A percentile compares a stretch with the other conserved stretches of the same genome.
These are phyloP conservation scores for Panellus pusillus DNA, from an alignment of 768 basidiomycete species.

Conservation along the genomic window DNA sequence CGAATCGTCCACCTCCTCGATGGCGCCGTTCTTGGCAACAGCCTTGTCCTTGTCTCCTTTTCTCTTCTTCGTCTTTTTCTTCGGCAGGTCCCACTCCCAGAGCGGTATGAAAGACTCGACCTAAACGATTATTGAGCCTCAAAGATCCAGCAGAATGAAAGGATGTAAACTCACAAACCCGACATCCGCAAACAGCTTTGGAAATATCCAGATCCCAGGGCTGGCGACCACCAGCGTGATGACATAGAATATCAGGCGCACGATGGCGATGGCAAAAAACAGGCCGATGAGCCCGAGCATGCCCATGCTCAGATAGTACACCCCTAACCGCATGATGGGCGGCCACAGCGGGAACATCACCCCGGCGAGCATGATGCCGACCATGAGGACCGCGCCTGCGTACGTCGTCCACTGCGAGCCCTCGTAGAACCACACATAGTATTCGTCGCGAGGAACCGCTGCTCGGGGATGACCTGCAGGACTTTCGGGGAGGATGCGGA, in stretches of 20 bases:
- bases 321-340: conserved; percentile 85
- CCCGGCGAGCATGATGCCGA: conserved; percentile 88
- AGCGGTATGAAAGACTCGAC: conserved; percentile 95
- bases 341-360: conserved; percentile 99
- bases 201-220: conserved; percentile 99
- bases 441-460: conserved; percentile 74
- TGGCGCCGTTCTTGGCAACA: conserved; percentile 37
- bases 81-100: conserved; percentile 91
- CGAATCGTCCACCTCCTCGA: conserved; percentile 48
- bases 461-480: conserved; percentile 78
- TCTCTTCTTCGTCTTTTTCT: conserved; percentile 40
- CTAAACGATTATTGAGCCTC: conserved; percentile 37
- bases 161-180: conserved; percentile 77
- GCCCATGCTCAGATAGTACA: conserved; percentile 91
- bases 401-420: conserved; percentile 93
- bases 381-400: conserved; percentile 88
- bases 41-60: conserved; percentile 42
- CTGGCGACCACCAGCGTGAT: conserved; percentile 83
- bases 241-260: conserved; percentile 91
- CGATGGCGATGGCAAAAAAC: conserved; percentile 88
- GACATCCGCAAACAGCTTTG: conserved; percentile 95
- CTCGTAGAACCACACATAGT: conserved; percentile 97
- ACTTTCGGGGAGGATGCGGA: conserved; percentile 75
- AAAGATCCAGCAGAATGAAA: background rate
- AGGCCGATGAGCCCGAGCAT: conserved; percentile 86